Percentiles rank a stretch among this genome's conserved stretches.
These are phyloP conservation scores for Cyamopsis tetragonoloba DNA, from an alignment of 306 rosid species.

Conservation along the genomic window DNA sequence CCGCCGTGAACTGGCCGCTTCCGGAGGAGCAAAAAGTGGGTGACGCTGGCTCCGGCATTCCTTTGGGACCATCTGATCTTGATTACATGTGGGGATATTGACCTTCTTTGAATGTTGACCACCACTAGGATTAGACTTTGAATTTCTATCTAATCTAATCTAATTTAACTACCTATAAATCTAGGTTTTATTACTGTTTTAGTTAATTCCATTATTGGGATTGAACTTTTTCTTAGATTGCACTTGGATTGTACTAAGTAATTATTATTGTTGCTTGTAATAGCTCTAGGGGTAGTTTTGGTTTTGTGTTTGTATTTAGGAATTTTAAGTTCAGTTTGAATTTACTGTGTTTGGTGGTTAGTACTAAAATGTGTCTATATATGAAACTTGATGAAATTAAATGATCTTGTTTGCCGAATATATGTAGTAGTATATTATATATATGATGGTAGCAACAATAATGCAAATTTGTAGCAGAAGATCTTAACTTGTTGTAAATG, in stretches of 20 bases:
- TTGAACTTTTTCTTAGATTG: neutral
- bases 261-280: neutral
- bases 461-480: neutral
- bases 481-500: neutral
- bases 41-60: slow-evolving; percentile 21
- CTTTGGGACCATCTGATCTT: slow-evolving; percentile 42
- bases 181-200: too few species aligned
- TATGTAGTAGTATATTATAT: too few species aligned
- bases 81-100: slow-evolving; percentile 83
- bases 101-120: slow-evolving; percentile 1
- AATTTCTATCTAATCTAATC: too few species aligned
- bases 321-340: neutral
- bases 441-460: neutral
- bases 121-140: neutral
- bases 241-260: neutral
- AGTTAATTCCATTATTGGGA: neutral
- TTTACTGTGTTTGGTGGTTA: neutral
- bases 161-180: neutral
- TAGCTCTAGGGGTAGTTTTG: neutral
- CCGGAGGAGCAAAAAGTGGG: slow-evolving; percentile 32
- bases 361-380: neutral
- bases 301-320: slow-evolving; percentile 2
- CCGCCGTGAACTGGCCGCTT: slow-evolving; percentile 33
- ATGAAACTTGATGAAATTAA: neutral
- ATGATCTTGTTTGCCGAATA: neutral